A percentile compares a stretch with the other conserved stretches of the same genome.
Conservation (phyloP, 495 filamentous ascomycete species). For the Penicillium bialowiezense region DNA sequence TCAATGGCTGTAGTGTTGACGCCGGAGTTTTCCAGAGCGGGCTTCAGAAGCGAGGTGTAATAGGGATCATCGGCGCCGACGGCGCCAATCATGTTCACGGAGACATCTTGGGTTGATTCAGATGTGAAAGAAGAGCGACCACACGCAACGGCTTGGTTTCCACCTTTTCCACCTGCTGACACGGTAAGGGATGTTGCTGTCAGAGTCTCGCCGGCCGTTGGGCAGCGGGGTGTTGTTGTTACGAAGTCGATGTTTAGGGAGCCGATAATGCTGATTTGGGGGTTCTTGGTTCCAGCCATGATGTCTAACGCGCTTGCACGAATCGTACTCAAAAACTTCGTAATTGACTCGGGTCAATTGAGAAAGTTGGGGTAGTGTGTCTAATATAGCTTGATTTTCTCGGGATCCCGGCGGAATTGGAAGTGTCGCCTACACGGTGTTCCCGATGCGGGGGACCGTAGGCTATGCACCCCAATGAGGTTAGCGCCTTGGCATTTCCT, state of each 20-base stretch:
- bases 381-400: not conserved
- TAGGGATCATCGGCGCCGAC: constrained; percentile 24
- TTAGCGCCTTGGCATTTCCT: not conserved
- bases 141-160: constrained; percentile 26
- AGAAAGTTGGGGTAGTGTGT: not conserved
- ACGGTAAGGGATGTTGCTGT: constrained; percentile 25
- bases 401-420: no score
- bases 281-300: constrained; percentile 3
- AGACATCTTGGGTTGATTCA: constrained; percentile 16
- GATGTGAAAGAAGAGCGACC: constrained; percentile 24
- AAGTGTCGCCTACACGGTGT: not conserved
- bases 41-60: constrained; percentile 19
- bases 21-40: constrained; percentile 18
- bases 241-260: constrained; percentile 31
- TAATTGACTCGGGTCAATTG: not conserved
- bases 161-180: constrained; percentile 26
- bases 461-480: constrained; percentile 6
- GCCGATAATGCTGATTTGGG: constrained; percentile 24
- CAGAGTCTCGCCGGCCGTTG: constrained; percentile 23
- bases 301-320: no score
- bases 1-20: constrained; percentile 17
- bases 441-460: constrained; percentile 3
- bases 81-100: constrained; percentile 24
- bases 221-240: constrained; percentile 23
- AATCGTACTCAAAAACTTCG: no score